A percentile compares a stretch with the other conserved stretches of the same genome.
Evolutionary conservation across 352 stramenopile genomes (phyloP).

Genomic region (Pythium sp.): DNA sequence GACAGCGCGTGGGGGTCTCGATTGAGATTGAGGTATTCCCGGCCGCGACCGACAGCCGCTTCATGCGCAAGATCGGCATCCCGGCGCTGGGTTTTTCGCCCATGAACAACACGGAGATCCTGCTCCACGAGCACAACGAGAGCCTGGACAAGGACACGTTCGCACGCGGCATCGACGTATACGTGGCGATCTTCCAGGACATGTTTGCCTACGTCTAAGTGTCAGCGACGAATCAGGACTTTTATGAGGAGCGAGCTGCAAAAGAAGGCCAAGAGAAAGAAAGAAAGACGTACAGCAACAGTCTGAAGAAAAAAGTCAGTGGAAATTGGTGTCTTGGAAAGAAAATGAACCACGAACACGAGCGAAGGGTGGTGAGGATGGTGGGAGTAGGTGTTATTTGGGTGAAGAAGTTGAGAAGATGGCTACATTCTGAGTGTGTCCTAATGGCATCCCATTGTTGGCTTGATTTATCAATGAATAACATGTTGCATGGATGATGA

Average conservation of each 20-base stretch:
- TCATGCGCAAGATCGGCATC: constrained; percentile 88
- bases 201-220: constrained; percentile 27
- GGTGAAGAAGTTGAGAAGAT: too few relatives aligned
- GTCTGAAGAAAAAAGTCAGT: too few relatives aligned
- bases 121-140: constrained; percentile 96
- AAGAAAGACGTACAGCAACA: too few relatives aligned
- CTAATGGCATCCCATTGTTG: too few relatives aligned
- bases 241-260: neutral
- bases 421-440: too few relatives aligned
- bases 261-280: too few relatives aligned
- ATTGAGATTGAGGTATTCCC: constrained; percentile 91
- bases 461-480: too few relatives aligned
- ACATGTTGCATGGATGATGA: too few relatives aligned
- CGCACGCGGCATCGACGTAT: constrained; percentile 90
- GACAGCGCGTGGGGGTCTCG: constrained; percentile 23
- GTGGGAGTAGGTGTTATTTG: too few relatives aligned
- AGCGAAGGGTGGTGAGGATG: too few relatives aligned
- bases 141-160: constrained; percentile 90
- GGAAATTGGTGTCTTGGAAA: too few relatives aligned
- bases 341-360: too few relatives aligned
- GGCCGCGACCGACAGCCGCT: constrained; percentile 91
- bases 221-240: neutral
- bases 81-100: constrained; percentile 92
- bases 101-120: constrained; percentile 91
- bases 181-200: constrained; percentile 38